These are phyloP conservation scores for Pythium sp. DNA, from an alignment of 352 stramenopile genomes.

Conservation along the genomic window DNA sequence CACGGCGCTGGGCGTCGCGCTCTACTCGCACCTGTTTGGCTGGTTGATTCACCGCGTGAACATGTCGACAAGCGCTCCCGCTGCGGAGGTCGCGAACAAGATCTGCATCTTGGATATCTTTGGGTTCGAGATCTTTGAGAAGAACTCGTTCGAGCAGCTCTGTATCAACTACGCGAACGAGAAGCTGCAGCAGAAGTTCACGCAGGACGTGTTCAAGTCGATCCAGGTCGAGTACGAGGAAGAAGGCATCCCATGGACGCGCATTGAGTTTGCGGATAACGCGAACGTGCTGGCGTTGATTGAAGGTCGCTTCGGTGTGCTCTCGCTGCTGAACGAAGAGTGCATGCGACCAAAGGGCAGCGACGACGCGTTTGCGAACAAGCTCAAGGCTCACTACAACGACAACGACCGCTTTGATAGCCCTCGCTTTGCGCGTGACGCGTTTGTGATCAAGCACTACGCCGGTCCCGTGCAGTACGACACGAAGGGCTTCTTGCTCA, in stretches of 20 bases:
- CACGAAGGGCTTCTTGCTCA: conserved; percentile 92
- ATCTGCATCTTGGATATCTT: conserved; percentile 97
- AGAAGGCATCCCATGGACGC: conserved; percentile 91
- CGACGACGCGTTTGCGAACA: conserved; percentile 85
- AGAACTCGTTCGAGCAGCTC: conserved; percentile 89
- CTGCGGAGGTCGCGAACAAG: conserved; percentile 58
- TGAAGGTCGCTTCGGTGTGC: conserved; percentile 84
- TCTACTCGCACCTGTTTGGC: conserved; percentile 96
- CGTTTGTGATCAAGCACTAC: conserved; percentile 96
- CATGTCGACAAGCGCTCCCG: conserved; percentile 61
- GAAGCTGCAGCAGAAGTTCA: conserved; percentile 88
- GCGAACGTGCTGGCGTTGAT: conserved; percentile 89
- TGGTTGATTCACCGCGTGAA: conserved; percentile 94
- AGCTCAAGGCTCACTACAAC: conserved; percentile 85
- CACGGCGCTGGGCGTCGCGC: conserved; percentile 72
- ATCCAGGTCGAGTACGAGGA: conserved; percentile 95
- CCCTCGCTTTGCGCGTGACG: conserved; percentile 77
- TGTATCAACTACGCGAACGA: conserved; percentile 86
- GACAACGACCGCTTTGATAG: conserved; percentile 87
- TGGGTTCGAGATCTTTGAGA: conserved; percentile 97
- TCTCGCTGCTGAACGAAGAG: conserved; percentile 94
- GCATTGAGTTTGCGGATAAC: conserved; percentile 92
- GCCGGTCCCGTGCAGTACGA: conserved; percentile 95
- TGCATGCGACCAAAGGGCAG: conserved; percentile 88
- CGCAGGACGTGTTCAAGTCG: conserved; percentile 88